Base-by-base conservation (phyloP, 2,329 filamentous ascomycete species). In the Coniochaeta sp. region DNA sequence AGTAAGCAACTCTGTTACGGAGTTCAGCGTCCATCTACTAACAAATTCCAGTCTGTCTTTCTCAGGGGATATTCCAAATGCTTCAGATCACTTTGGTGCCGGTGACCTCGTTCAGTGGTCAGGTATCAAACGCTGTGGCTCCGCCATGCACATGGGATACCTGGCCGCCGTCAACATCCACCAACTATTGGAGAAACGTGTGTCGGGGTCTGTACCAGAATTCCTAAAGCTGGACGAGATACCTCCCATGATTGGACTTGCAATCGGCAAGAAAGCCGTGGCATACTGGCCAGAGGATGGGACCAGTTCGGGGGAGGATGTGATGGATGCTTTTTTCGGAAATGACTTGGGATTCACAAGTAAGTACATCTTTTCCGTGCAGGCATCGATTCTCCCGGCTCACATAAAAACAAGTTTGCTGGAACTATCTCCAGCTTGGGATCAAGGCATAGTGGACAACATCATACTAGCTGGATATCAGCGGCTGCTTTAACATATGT, bases 81-180 rank as follows among this genome's bases (percentile, higher is more conserved):
- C 82, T 14, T 74, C 76, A 0, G 72, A 74, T 30, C 89, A 93
- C 71, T 89, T 88, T 67, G 89, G 86, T 14, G 79, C 84, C 26
- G 90, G 90, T 17, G 90, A 93, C 69, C 76, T 89, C 17, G 82
- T 81, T 34, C 75, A 78, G 55, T 93, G 90, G 89, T 82, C 87
- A 0, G 89, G 89, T 50, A 91, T 93, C 75, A 93, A 91, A 28
- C 87, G 90, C 52, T 90, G 87, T 66, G 89, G 90, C 26, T 83
- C 79, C 17, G 90, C 90, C 36, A 90, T 93, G 81, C 83, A 89
- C 68, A 86, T 87, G 78, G 90, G 89, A 40, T 83, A 86, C 67
- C 79, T 81, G 62, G 82, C 83, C 3, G 89, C 85, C 7, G 73
- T 80, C 58, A 93, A 93, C 69, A 81, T 89, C 59, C 82, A 89